Conservation (phyloP, 768 basidiomycete species). For the Tulasnella calospora region DNA sequence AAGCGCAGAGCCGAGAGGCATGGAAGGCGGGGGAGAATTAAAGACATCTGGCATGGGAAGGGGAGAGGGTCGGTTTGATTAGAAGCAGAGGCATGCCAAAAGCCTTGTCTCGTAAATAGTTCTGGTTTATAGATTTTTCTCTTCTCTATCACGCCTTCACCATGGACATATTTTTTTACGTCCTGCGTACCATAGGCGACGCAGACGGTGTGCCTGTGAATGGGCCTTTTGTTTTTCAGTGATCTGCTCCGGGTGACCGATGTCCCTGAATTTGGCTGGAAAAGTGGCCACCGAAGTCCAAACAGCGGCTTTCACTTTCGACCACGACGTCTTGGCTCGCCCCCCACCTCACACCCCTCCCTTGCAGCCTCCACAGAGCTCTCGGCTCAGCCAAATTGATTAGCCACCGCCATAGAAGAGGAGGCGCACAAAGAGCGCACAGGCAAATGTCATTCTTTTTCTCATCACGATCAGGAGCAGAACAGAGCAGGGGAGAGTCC, state of each 20-base stretch:
- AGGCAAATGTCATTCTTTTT: slow-evolving; percentile 20
- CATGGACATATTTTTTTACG: neutral
- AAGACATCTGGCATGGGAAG: neutral
- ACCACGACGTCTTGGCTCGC: slow-evolving; percentile 4
- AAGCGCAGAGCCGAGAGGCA: slow-evolving; percentile 42
- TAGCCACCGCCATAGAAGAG: neutral
- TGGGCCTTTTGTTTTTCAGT: neutral
- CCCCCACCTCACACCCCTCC: neutral
- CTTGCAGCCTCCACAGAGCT: neutral
- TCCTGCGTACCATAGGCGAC: neutral
- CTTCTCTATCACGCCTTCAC: neutral
- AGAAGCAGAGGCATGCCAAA: neutral
- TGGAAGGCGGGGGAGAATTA: neutral
- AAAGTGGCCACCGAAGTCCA: slow-evolving; percentile 8
- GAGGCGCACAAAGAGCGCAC: neutral
- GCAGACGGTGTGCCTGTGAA: neutral
- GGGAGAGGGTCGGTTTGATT: neutral
- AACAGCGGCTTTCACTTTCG: slow-evolving; percentile 11
- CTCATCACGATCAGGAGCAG: slow-evolving; percentile 8
- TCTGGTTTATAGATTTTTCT: neutral
- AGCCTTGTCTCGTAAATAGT: slow-evolving; percentile 2
- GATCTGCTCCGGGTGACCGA: neutral
- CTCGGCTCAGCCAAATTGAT: neutral
- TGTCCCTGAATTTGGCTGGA: slow-evolving; percentile 10
- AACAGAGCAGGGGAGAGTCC: neutral